Base-by-base conservation (phyloP, 73 alveolate genomes). In the Urostyla sp. region DNA sequence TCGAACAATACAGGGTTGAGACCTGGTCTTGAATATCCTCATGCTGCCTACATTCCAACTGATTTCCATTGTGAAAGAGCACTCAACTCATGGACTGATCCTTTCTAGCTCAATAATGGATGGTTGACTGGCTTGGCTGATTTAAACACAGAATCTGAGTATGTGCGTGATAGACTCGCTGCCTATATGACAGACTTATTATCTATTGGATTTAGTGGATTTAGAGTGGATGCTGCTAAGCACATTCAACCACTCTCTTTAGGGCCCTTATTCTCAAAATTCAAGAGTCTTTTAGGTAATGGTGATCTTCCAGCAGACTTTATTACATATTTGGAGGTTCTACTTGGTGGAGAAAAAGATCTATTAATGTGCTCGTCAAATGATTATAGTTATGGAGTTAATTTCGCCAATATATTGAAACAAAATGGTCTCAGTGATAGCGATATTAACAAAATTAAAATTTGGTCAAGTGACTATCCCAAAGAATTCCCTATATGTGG, bases 61-160 rank as follows among this genome's bases (percentile, higher is more conserved):
- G 97, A 93, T 72, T 95, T 95, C 93, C 99, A 95, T 82, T 95
- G 99, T 81, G 96, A 84, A 38, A 79, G 95, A 89, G 85, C 95
- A 7, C 72, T 94, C 27, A 59, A 63, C 75, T 60, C 94, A 0
- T 91, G 97, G 98, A 90, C 92, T 53, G 96, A 93, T 80, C 95
- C 96, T 26, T 84, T 85, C 89, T 26, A 72, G 34, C 85, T 95
- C 31, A 83, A 87, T 63, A 78, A 95, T 72, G 97, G 97, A 38
- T 81, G 97, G 98, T 83, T 91, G 43, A 79, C 82, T 26, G 94
- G 92, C 16, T 87, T 91, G 43, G 76, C 94, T 44, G 95, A 95
- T 85, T 87, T 91, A 36, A 61, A 95, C 85, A 89, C 97, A 53
- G 94, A 95, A 78, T 73, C 83, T 66, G 97, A 95, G 38, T 80